A percentile compares a stretch with the other conserved stretches of the same genome.
phyloP scores from a whole-genome alignment of 2,329 filamentous ascomycete genomes.

The Drechslera avenae region DNA sequence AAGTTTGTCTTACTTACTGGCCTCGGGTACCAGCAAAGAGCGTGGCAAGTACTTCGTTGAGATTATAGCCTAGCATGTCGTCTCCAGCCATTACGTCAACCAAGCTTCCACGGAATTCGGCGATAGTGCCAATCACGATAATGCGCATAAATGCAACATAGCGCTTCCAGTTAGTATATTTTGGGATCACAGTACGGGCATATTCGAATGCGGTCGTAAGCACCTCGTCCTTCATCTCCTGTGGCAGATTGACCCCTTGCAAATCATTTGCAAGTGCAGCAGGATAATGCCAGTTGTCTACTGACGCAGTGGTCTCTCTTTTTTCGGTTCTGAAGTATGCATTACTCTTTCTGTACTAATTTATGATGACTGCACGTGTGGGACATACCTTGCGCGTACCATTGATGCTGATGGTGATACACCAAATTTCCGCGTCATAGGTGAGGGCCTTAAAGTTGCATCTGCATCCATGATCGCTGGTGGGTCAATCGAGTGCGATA shows the following conservation, averaged over 20 bases:
- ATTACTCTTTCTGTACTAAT: no score
- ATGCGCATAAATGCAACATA: constrained; percentile 33
- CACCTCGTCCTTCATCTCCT: constrained; percentile 12
- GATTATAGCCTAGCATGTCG: constrained; percentile 1
- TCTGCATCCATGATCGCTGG: no score
- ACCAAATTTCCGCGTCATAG: no score
- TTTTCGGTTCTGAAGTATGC: no score
- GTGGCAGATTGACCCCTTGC: constrained; percentile 3
- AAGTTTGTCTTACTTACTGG: background rate
- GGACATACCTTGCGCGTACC: no score
- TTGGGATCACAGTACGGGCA: constrained; percentile 27
- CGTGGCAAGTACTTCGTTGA: constrained; percentile 1
- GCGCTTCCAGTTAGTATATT: constrained; percentile 26
- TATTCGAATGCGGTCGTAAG: constrained; percentile 31
- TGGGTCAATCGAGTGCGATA: no score
- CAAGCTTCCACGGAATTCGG: constrained; percentile 1
- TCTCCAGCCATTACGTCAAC: constrained; percentile 4
- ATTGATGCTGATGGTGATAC: no score
- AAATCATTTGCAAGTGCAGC: constrained; percentile 7
- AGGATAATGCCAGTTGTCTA: constrained; percentile 5
- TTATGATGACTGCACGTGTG: no score
- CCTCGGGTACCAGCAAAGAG: constrained; percentile 2
- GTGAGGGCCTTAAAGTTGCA: no score
- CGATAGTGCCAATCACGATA: constrained; percentile 3
- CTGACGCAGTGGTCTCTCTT: background rate